These are phyloP conservation scores for Amborella trichopoda DNA, from an alignment of 164 flowering plant genomes.

Conservation along the genomic window DNA sequence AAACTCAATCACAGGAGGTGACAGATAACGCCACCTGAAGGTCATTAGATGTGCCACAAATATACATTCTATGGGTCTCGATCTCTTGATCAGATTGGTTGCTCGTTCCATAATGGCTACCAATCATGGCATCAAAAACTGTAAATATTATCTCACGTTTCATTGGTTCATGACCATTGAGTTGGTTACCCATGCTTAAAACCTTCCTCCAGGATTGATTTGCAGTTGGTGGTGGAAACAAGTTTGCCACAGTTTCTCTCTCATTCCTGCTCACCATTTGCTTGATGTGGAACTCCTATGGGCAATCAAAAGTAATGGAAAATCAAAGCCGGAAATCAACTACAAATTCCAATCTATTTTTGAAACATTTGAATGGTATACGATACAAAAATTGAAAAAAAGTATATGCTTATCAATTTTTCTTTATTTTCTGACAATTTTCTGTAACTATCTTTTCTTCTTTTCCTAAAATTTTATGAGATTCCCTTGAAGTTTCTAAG, in stretches of 20 bases:
- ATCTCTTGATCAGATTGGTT: slow-evolving; percentile 25
- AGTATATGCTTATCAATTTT: not conserved
- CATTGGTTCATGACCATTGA: slow-evolving; percentile 90
- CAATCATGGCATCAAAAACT: slow-evolving; percentile 25
- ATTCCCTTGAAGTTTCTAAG: too few relatives aligned
- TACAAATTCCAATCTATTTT: not conserved
- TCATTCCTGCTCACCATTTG: slow-evolving; percentile 39
- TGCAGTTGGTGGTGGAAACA: slow-evolving; percentile 69
- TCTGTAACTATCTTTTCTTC: too few relatives aligned
- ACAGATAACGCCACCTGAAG: slow-evolving; percentile 14
- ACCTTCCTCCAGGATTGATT: slow-evolving; percentile 98
- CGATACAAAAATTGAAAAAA: not conserved
- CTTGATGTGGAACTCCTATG: slow-evolving; percentile 51
- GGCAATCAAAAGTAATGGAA: not conserved
- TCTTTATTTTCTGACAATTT: too few relatives aligned
- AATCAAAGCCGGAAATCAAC: not conserved
- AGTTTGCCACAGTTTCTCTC: slow-evolving; percentile 39
- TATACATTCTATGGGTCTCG: slow-evolving; percentile 38
- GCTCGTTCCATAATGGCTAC: slow-evolving; percentile 39
- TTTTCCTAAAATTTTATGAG: too few relatives aligned
- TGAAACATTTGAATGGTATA: not conserved
- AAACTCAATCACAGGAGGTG: slow-evolving; percentile 27
- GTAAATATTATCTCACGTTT: slow-evolving; percentile 74
- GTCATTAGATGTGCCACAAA: slow-evolving; percentile 17
- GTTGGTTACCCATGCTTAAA: slow-evolving; percentile 95